Percentiles rank a stretch among this genome's conserved stretches.
phyloP scores from a whole-genome alignment of 2,329 filamentous ascomycete species.

The Xylariales sp. region DNA sequence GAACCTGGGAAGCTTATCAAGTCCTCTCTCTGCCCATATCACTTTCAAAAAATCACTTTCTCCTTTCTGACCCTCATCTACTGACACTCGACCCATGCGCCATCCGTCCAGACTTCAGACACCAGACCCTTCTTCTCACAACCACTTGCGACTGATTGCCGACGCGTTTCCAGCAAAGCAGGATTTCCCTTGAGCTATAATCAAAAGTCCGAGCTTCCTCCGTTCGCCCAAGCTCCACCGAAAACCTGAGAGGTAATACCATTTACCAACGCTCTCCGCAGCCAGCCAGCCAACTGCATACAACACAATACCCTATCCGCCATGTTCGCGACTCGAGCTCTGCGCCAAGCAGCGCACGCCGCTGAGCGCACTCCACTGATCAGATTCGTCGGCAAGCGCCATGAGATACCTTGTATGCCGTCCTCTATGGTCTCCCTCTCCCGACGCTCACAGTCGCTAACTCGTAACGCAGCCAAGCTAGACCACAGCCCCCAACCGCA shows the following conservation, averaged over 20 bases:
- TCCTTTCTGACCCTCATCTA: no score
- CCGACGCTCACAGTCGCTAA: no score
- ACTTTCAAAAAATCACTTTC: no score
- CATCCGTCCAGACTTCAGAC: no score
- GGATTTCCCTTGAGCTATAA: background rate
- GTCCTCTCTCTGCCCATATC: background rate
- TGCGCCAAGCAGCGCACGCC: conserved; percentile 55
- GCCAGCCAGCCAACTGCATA: conserved; percentile 7
- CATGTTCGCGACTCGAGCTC: conserved; percentile 53
- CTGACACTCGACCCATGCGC: no score
- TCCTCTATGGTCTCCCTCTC: background rate
- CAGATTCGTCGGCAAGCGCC: conserved; percentile 56
- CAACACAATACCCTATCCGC: conserved; percentile 14
- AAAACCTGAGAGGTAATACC: background rate
- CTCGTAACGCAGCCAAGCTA: conserved; percentile 53
- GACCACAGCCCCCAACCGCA: conserved; percentile 72
- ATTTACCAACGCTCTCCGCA: background rate
- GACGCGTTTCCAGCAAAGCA: background rate
- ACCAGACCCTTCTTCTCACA: background rate
- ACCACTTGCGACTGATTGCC: background rate
- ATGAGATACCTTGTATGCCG: conserved; percentile 48
- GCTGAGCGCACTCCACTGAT: conserved; percentile 59
- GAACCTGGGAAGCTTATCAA: background rate
- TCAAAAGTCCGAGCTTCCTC: background rate
- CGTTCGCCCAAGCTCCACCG: background rate